These are phyloP conservation scores for Zostera marina DNA, from an alignment of 116 monocot genomes.

Conservation along the genomic window DNA sequence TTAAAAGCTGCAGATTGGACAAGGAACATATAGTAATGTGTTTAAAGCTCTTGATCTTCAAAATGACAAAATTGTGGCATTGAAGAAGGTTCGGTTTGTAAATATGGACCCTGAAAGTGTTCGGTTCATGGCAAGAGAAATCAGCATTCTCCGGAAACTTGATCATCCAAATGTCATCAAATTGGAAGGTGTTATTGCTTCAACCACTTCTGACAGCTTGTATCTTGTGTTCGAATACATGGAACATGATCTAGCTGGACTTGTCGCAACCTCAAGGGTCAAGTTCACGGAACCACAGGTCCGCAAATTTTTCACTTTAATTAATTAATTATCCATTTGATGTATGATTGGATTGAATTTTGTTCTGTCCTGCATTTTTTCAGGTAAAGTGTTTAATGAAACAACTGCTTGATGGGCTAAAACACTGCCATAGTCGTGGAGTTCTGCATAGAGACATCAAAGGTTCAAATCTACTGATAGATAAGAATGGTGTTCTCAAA, in stretches of 20 bases:
- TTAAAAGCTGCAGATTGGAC: conserved; percentile 56
- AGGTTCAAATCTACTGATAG: conserved; percentile 82
- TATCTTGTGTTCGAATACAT: conserved; percentile 94
- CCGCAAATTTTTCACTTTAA: background rate
- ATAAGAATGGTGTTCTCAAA: conserved; percentile 53
- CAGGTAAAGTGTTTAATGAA: conserved; percentile 85
- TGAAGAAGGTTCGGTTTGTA: conserved; percentile 80
- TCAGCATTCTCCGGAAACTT: conserved; percentile 55
- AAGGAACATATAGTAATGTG: conserved; percentile 86
- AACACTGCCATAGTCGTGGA: conserved; percentile 69
- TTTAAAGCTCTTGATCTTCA: conserved; percentile 75
- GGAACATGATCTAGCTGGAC: conserved; percentile 93
- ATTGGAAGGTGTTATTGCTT: conserved; percentile 66
- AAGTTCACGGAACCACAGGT: conserved; percentile 94
- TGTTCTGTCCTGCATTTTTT: conserved; percentile 3
- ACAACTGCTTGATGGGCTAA: conserved; percentile 70
- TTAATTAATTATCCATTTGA: background rate
- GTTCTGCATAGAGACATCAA: conserved; percentile 90
- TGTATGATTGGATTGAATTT: background rate
- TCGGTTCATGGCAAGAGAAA: conserved; percentile 89
- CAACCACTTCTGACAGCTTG: conserved; percentile 49
- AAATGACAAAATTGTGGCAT: conserved; percentile 67
- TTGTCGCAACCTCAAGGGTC: conserved; percentile 46
- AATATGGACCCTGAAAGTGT: conserved; percentile 92
- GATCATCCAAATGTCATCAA: conserved; percentile 87